phyloP scores from a whole-genome alignment of 1,284 basidiomycete species.

The Agroathelia rolfsii region DNA sequence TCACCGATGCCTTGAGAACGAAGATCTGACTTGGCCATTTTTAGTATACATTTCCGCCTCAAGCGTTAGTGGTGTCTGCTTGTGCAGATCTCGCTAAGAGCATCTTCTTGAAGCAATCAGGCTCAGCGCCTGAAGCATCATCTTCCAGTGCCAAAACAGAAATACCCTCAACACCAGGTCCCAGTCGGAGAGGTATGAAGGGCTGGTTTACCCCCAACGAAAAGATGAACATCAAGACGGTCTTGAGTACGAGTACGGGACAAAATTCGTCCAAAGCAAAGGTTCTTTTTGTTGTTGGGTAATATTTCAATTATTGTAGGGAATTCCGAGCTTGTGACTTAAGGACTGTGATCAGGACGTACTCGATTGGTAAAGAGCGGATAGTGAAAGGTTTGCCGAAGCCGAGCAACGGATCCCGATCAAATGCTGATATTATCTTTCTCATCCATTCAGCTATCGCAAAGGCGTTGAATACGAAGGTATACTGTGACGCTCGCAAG shows the following conservation, averaged over 20 bases:
- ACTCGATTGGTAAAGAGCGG: slow-evolving; percentile 95
- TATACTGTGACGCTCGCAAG: slow-evolving; percentile 87
- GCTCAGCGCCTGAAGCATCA: slow-evolving; percentile 17
- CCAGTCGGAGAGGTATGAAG: too few relatives aligned
- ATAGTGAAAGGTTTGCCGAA: slow-evolving; percentile 79
- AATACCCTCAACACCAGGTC: too few relatives aligned
- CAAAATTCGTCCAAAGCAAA: slow-evolving; percentile 19
- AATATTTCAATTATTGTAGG: slow-evolving; percentile 13
- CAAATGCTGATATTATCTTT: too few relatives aligned
- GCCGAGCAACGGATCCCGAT: too few relatives aligned
- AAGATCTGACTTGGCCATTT: slow-evolving; percentile 3
- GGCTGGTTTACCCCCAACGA: slow-evolving; percentile 22
- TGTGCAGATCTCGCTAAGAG: slow-evolving; percentile 77
- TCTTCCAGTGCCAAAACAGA: too few relatives aligned
- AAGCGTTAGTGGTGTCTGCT: slow-evolving; percentile 84
- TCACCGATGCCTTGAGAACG: neutral
- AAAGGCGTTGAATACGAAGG: slow-evolving; percentile 68
- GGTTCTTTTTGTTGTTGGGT: slow-evolving; percentile 82
- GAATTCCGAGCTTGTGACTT: slow-evolving; percentile 1
- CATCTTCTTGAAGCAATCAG: slow-evolving; percentile 35
- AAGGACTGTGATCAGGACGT: slow-evolving; percentile 49
- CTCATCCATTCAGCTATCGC: slow-evolving; percentile 59
- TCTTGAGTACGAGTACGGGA: slow-evolving; percentile 22
- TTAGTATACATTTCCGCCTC: slow-evolving; percentile 91
- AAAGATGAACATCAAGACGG: too few relatives aligned